Conservation (phyloP, 2,329 filamentous ascomycete genomes). For the Phoma sp. region DNA sequence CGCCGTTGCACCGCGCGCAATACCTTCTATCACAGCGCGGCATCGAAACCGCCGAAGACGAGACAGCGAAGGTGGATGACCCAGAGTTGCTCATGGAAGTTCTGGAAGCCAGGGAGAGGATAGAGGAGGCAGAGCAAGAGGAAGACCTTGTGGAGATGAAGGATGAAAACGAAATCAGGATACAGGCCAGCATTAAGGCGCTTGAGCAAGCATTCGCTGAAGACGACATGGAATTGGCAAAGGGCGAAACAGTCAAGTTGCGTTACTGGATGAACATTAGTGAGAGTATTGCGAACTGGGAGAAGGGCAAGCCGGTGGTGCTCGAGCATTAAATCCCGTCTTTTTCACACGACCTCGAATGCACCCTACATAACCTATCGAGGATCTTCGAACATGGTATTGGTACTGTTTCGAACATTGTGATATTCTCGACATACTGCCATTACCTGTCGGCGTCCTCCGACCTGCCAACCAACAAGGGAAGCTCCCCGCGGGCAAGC, state of each 20-base stretch:
- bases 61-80: conserved; percentile 73
- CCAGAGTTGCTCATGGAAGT: conserved; percentile 77
- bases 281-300: conserved; percentile 82
- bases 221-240: conserved; percentile 71
- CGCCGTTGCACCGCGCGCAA: conserved; percentile 83
- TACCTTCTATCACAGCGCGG: conserved; percentile 77
- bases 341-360: background rate
- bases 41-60: conserved; percentile 80
- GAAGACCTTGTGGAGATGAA: conserved; percentile 67
- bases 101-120: conserved; percentile 73
- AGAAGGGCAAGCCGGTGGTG: conserved; percentile 71
- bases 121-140: conserved; percentile 64
- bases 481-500: conserved; percentile 18
- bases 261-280: conserved; percentile 91
- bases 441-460: conserved; percentile 5
- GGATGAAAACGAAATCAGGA: conserved; percentile 70
- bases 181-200: conserved; percentile 66
- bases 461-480: conserved; percentile 11
- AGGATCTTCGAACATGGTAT: background rate
- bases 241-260: conserved; percentile 74
- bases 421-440: background rate
- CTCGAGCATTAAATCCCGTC: conserved; percentile 57
- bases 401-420: background rate
- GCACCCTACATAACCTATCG: background rate
- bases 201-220: conserved; percentile 70